These are phyloP conservation scores for Aureococcus anophagefferens DNA, from an alignment of 108 stramenopile genomes.

Conservation along the genomic window DNA sequence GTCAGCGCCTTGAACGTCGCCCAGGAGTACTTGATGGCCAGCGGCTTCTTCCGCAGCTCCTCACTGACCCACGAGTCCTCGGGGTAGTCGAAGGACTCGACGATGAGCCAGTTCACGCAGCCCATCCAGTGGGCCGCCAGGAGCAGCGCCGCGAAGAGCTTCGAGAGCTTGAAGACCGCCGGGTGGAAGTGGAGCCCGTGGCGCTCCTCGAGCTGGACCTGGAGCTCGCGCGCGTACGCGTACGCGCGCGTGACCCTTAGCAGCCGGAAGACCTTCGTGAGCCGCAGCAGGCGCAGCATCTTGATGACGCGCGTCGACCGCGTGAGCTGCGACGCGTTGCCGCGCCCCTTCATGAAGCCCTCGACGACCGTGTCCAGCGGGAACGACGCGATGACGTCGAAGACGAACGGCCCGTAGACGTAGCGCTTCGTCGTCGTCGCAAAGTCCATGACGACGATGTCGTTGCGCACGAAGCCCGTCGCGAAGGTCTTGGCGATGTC, in stretches of 20 bases:
- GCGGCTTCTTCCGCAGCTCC: constrained; percentile 25
- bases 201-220: constrained; percentile 42
- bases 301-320: constrained; percentile 36
- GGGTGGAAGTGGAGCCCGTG: constrained; percentile 45
- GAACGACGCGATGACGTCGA: constrained; percentile 34
- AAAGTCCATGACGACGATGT: constrained; percentile 41
- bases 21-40: constrained; percentile 46
- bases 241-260: constrained; percentile 44
- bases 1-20: constrained; percentile 54
- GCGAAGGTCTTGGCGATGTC: constrained; percentile 58
- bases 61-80: constrained; percentile 47
- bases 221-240: constrained; percentile 33
- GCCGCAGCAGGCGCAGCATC: constrained; percentile 46
- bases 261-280: constrained; percentile 52
- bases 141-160: constrained; percentile 31
- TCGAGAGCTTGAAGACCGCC: constrained; percentile 40
- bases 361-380: constrained; percentile 22
- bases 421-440: constrained; percentile 40
- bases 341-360: not conserved
- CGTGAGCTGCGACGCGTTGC: not conserved
- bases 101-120: constrained; percentile 49
- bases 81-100: constrained; percentile 46
- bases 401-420: constrained; percentile 48
- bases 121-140: constrained; percentile 57
- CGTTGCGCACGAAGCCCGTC: constrained; percentile 47